These are phyloP conservation scores for Babesia divergens DNA, from an alignment of 169 alveolate species.

Conservation along the genomic window DNA sequence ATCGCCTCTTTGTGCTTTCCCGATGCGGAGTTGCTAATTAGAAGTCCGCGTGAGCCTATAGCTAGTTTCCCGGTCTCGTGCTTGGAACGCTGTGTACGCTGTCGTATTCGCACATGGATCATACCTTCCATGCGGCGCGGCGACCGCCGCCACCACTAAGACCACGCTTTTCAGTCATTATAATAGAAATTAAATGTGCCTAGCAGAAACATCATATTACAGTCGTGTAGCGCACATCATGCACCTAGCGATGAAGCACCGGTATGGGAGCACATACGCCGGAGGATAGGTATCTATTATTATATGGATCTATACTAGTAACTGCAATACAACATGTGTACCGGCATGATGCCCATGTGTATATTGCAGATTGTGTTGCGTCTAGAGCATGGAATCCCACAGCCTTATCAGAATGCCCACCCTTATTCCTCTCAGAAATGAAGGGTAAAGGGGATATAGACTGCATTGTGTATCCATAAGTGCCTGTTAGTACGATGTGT, in stretches of 20 bases:
- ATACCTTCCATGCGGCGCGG: slow-evolving; percentile 31
- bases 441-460: not conserved
- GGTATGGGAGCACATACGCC: no score
- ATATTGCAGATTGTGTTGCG: no score
- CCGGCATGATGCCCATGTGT: no score
- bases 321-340: no score
- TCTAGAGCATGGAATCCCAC: no score
- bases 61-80: slow-evolving; percentile 51
- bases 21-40: slow-evolving; percentile 32
- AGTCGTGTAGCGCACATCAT: no score
- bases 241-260: no score
- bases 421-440: not conserved
- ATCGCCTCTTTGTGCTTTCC: slow-evolving; percentile 61
- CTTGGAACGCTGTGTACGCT: slow-evolving; percentile 25
- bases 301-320: no score
- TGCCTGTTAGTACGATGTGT: not conserved
- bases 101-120: not conserved
- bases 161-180: slow-evolving; percentile 13
- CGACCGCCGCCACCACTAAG: not conserved
- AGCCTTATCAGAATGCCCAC: not conserved
- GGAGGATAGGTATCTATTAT: not conserved
- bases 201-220: no score
- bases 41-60: slow-evolving; percentile 49
- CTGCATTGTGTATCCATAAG: not conserved
- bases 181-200: no score